Evolutionary conservation across 2,329 filamentous ascomycete genomes (phyloP).

Genomic region (Neopestalotiopsis clavispora): DNA sequence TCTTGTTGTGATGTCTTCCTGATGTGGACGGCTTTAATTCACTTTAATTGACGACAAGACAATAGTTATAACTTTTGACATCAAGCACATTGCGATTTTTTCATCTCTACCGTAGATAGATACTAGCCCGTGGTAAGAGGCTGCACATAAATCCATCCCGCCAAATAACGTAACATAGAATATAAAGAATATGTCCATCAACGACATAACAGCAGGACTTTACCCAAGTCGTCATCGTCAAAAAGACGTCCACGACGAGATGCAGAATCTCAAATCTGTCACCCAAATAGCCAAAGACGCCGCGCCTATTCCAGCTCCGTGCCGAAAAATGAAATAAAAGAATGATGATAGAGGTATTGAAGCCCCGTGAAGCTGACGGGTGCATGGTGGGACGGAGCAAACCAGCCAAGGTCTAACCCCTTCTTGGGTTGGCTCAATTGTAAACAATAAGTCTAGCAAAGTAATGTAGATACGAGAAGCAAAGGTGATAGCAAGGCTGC

Average conservation of each 20-base stretch:
- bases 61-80: neutral
- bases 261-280: neutral
- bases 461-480: slow-evolving; percentile 16
- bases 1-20: too few relatives aligned
- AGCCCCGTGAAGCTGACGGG: slow-evolving; percentile 10
- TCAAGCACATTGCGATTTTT: slow-evolving; percentile 8
- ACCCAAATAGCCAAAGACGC: slow-evolving; percentile 14
- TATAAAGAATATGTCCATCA: slow-evolving; percentile 3
- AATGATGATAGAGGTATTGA: neutral
- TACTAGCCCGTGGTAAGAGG: neutral
- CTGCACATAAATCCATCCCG: slow-evolving; percentile 8
- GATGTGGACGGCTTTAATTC: neutral
- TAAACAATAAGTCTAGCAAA: slow-evolving; percentile 12
- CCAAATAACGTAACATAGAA: slow-evolving; percentile 14
- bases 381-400: neutral
- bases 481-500: slow-evolving; percentile 11
- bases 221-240: slow-evolving; percentile 5
- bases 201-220: slow-evolving; percentile 1
- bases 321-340: neutral
- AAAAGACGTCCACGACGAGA: neutral
- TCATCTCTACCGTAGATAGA: slow-evolving; percentile 11
- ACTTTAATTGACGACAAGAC: neutral
- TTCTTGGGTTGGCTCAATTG: neutral
- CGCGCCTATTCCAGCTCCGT: slow-evolving; percentile 12
- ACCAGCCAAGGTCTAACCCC: neutral